These are phyloP conservation scores for Rhodamnia argentea DNA, from an alignment of 345 rosid genomes.

Conservation along the genomic window DNA sequence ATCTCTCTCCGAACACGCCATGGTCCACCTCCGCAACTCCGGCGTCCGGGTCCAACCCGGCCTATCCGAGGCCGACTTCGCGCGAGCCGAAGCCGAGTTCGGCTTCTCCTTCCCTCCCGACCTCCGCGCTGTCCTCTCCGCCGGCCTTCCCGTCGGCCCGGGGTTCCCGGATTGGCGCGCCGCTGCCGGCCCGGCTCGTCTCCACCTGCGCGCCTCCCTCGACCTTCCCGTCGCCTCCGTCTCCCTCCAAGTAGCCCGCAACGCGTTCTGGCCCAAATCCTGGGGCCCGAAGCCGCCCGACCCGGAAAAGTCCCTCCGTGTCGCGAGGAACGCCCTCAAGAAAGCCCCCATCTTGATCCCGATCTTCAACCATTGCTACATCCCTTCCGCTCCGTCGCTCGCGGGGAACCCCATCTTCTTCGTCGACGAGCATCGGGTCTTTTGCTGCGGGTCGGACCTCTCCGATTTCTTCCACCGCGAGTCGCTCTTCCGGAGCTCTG, in stretches of 20 bases:
- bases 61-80: constrained; percentile 74
- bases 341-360: constrained; percentile 88
- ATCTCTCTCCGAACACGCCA: constrained; percentile 69
- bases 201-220: constrained; percentile 73
- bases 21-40: constrained; percentile 56
- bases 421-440: constrained; percentile 77
- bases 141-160: constrained; percentile 80
- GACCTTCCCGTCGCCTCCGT: constrained; percentile 90
- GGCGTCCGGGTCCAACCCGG: constrained; percentile 77
- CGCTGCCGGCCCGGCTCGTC: constrained; percentile 57
- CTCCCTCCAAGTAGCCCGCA: constrained; percentile 84
- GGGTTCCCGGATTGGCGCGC: constrained; percentile 95
- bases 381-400: constrained; percentile 77
- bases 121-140: constrained; percentile 74
- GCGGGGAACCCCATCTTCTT: constrained; percentile 96
- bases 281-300: constrained; percentile 87
- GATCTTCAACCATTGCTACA: constrained; percentile 82
- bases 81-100: constrained; percentile 81
- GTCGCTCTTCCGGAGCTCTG: constrained; percentile 48
- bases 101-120: constrained; percentile 92
- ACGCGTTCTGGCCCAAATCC: constrained; percentile 81
- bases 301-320: constrained; percentile 77
- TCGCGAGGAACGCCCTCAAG: constrained; percentile 81
- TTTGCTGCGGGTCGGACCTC: constrained; percentile 92
- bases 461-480: constrained; percentile 86